These are phyloP conservation scores for Ustilago sp. DNA, from an alignment of 1,284 basidiomycete genomes.

Conservation along the genomic window DNA sequence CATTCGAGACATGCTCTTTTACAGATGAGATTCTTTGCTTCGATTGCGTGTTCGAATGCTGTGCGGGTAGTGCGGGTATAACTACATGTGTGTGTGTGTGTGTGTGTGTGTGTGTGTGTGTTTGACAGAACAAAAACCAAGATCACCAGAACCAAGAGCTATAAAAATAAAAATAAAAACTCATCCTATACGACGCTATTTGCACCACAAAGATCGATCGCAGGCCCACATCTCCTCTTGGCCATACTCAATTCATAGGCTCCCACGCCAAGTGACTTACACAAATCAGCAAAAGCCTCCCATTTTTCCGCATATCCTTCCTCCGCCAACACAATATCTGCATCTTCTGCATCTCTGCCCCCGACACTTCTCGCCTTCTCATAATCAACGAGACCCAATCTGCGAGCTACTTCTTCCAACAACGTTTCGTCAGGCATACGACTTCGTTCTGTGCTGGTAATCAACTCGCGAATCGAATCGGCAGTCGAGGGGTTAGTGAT, in stretches of 20 bases:
- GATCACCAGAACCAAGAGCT: not conserved
- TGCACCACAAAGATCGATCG: constrained; percentile 30
- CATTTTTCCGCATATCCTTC: constrained; percentile 34
- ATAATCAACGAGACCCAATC: constrained; percentile 40
- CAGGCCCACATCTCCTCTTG: constrained; percentile 40
- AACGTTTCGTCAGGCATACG: constrained; percentile 35
- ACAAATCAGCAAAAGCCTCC: constrained; percentile 31
- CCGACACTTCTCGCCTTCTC: constrained; percentile 20
- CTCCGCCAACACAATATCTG: constrained; percentile 34
- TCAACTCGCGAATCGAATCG: constrained; percentile 14
- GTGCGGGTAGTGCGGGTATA: constrained; percentile 26
- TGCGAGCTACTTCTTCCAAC: constrained; percentile 25
- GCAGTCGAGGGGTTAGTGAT: not conserved
- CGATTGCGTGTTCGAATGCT: constrained; percentile 11
- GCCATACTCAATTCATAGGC: constrained; percentile 32
- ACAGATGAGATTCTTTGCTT: not conserved
- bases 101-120: not conserved
- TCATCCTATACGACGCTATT: not conserved
- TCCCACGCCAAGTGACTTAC: constrained; percentile 29
- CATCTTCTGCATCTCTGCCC: constrained; percentile 21
- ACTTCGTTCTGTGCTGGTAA: constrained; percentile 23
- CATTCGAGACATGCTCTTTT: constrained; percentile 27
- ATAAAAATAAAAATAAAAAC: not conserved
- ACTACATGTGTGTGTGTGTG: constrained; percentile 14
- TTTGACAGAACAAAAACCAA: not conserved